These are phyloP conservation scores for Aegilops longissima DNA, from an alignment of 176 grass and related monocot species.

Conservation along the genomic window DNA sequence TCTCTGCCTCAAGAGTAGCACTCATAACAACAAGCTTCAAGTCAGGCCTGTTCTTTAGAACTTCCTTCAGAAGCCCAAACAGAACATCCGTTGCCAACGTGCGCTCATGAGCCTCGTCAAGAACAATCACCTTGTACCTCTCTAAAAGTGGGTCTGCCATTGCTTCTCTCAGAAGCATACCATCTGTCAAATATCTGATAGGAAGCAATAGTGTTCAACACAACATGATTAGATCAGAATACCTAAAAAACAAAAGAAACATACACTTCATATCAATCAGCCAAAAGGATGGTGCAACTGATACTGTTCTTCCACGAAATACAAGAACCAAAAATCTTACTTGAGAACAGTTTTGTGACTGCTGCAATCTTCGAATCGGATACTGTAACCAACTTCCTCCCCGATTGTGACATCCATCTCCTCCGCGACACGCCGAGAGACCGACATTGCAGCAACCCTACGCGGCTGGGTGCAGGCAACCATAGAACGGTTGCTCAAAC, in stretches of 20 bases:
- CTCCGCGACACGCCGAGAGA: constrained; percentile 92
- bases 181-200: constrained; percentile 99
- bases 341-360: constrained; percentile 96
- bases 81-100: constrained; percentile 92
- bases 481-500: constrained; percentile 60
- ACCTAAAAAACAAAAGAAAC: constrained; percentile 52
- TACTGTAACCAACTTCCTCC: constrained; percentile 98
- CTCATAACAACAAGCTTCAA: constrained; percentile 97
- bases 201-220: constrained; percentile 88
- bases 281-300: constrained; percentile 50
- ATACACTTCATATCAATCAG: constrained; percentile 52
- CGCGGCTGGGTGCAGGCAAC: constrained; percentile 93
- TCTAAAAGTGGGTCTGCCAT: constrained; percentile 97
- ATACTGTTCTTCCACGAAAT: constrained; percentile 22
- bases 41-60: constrained; percentile 81
- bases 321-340: constrained; percentile 55
- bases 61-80: constrained; percentile 95
- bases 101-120: constrained; percentile 95
- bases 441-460: constrained; percentile 93
- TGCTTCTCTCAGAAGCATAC: constrained; percentile 99
- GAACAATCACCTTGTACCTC: constrained; percentile 93
- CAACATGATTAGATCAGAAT: constrained; percentile 65
- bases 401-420: constrained; percentile 98
- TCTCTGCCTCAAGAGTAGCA: constrained; percentile 94
- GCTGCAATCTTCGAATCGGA: constrained; percentile 97